A percentile compares a stretch with the other conserved stretches of the same genome.
Conservation (phyloP, 306 rosid species). For the Dicorynia guianensis region DNA sequence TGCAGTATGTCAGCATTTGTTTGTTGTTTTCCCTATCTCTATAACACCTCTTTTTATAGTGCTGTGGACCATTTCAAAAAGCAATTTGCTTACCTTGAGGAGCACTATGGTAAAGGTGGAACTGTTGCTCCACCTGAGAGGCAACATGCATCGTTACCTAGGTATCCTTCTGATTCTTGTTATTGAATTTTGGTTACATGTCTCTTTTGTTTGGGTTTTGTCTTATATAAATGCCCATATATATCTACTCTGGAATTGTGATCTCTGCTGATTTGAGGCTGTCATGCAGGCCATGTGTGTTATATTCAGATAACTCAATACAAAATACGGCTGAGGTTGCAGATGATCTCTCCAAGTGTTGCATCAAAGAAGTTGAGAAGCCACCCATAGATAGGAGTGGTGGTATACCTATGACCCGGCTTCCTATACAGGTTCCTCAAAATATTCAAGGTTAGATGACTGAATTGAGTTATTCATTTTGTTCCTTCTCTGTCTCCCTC, state of each 20-base stretch:
- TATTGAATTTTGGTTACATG: not conserved
- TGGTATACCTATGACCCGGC: conserved; percentile 64
- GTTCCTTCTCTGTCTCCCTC: conserved; percentile 1
- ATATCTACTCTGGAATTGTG: conserved; percentile 22
- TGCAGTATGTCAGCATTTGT: too few species aligned
- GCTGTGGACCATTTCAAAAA: conserved; percentile 74
- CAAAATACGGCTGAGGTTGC: conserved; percentile 73
- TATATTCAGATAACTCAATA: conserved; percentile 68
- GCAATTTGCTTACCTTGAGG: conserved; percentile 88
- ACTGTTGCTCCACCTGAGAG: conserved; percentile 77
- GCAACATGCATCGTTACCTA: conserved; percentile 89
- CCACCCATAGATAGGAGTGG: conserved; percentile 67
- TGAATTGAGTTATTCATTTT: not conserved
- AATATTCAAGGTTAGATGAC: conserved; percentile 74
- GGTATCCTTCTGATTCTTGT: conserved; percentile 53
- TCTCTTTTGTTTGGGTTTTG: conserved; percentile 27
- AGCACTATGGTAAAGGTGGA: conserved; percentile 81
- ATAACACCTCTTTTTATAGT: too few species aligned
- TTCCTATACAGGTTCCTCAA: conserved; percentile 86
- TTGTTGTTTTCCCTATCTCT: too few species aligned
- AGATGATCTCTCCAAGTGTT: conserved; percentile 82
- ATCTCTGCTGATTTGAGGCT: conserved; percentile 42
- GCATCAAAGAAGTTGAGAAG: conserved; percentile 83
- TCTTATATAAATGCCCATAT: conserved; percentile 9
- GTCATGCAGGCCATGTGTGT: conserved; percentile 77